Conservation (phyloP, 2,329 filamentous ascomycete genomes). For the Periconia sp. region DNA sequence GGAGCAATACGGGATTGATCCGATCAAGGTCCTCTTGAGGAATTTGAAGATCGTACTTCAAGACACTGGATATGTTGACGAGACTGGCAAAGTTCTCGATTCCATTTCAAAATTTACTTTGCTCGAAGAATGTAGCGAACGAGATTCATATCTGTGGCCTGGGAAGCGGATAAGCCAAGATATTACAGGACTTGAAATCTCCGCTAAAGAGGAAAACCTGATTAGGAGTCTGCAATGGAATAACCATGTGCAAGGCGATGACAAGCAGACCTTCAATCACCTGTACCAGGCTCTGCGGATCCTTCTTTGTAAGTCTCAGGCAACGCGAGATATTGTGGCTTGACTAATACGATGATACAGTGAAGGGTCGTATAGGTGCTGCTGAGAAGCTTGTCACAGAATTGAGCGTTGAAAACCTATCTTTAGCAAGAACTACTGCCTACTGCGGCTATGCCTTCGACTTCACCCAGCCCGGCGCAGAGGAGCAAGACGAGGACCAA, state of each 20-base stretch:
- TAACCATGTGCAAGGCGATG: constrained; percentile 69
- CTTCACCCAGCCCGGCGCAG: constrained; percentile 32
- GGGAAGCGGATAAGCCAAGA: constrained; percentile 71
- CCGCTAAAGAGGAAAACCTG: constrained; percentile 71
- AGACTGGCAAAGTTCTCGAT: constrained; percentile 26
- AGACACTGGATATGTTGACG: constrained; percentile 33
- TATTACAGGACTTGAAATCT: constrained; percentile 65
- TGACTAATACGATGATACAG: constrained; percentile 23
- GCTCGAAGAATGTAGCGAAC: constrained; percentile 55
- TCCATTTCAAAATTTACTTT: constrained; percentile 49
- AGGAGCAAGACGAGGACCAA: constrained; percentile 32
- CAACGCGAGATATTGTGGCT: not conserved
- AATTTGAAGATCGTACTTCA: constrained; percentile 60
- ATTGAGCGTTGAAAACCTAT: constrained; percentile 56
- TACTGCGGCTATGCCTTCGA: constrained; percentile 49
- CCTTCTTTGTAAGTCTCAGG: constrained; percentile 73
- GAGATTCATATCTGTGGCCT: constrained; percentile 53
- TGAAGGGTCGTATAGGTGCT: constrained; percentile 58
- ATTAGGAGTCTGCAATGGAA: constrained; percentile 88
- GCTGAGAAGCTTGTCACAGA: constrained; percentile 60
- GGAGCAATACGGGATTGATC: constrained; percentile 74
- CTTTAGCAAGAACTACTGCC: constrained; percentile 47
- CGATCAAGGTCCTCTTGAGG: constrained; percentile 73
- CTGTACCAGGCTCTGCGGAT: constrained; percentile 79
- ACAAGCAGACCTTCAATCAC: constrained; percentile 67